Evolutionary conservation across 345 rosid genomes (phyloP), one percentile per base, ranked within the genome.

Genomic region (Syzygium aromaticum): DNA sequence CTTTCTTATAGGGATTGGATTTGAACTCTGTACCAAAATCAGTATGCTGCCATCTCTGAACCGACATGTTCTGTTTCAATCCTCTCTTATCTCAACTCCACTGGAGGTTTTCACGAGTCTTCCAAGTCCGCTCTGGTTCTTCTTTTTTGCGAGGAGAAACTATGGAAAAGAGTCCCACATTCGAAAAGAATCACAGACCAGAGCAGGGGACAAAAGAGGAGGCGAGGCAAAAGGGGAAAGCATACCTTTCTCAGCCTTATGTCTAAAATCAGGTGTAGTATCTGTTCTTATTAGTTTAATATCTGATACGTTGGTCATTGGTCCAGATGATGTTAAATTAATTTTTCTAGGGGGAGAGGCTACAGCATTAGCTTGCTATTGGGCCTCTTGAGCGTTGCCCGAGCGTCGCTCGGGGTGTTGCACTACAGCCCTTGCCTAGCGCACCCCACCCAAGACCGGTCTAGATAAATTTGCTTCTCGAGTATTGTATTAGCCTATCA

Each of bases 211-310:
- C 7, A 54, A 54, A 54, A 21, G 23, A 54, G 57, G 25, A 54
- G 57, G 57, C 27, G 1, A 22, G 27, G 3, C 11, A 4, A 1
- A 11, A 0, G 7, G 7, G 0, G 7, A 54, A 61, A 33, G 53
- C 93, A 91, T 93, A 92, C 92, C 92, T 91, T 93, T 92, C 93
- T 93, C 93, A 93, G 95, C 94, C 94, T 93, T 92, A 92, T 91
- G 92, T 93, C 93, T 93, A 92, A 92, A 93, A 93, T 93, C 94
- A 93, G 91, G 93, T 92, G 93, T 91, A 93, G 93, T 91, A 94
- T 92, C 92, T 92, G 92, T 91, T 92, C 92, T 94, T 94, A 92
- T 92, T 91, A 92, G 91, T 92, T 92, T 92, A 94, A 92, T 93
- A 92, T 92, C 88, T 91, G 93, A 92, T 90, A 89, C 85, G 92